Evolutionary conservation across 2,329 filamentous ascomycete species (phyloP).

Genomic region (Neofusicoccum sp.): DNA sequence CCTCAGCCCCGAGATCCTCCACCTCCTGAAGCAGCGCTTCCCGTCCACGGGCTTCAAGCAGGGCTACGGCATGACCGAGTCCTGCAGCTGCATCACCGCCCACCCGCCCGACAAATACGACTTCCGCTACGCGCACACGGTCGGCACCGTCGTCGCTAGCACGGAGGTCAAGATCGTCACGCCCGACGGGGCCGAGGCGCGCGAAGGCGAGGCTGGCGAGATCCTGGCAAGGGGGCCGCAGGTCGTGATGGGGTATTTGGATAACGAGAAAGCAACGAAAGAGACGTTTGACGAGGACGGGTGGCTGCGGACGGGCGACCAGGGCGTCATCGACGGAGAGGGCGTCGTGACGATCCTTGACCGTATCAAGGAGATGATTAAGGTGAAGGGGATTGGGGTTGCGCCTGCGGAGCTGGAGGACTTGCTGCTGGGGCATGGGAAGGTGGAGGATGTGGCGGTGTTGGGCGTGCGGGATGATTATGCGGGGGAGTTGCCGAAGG

Average conservation of each 20-base stretch:
- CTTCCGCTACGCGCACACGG: slow-evolving; percentile 58
- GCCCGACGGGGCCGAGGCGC: slow-evolving; percentile 54
- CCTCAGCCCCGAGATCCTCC: slow-evolving; percentile 56
- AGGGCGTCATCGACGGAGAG: slow-evolving; percentile 55
- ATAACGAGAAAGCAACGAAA: slow-evolving; percentile 42
- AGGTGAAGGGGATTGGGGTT: slow-evolving; percentile 63
- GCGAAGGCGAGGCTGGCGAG: slow-evolving; percentile 53
- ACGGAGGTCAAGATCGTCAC: slow-evolving; percentile 62
- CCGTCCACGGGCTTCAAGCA: slow-evolving; percentile 62
- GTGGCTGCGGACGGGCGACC: slow-evolving; percentile 59
- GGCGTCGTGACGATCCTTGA: slow-evolving; percentile 60
- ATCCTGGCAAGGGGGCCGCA: slow-evolving; percentile 50
- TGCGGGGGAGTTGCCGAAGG: slow-evolving; percentile 47
- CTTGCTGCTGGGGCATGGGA: slow-evolving; percentile 55
- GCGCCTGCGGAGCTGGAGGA: slow-evolving; percentile 65
- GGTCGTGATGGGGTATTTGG: slow-evolving; percentile 51
- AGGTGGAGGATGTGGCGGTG: slow-evolving; percentile 58
- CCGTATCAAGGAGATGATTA: slow-evolving; percentile 67
- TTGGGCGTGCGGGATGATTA: slow-evolving; percentile 55
- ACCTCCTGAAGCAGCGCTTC: slow-evolving; percentile 55
- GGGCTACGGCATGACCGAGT: slow-evolving; percentile 69
- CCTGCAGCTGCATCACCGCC: slow-evolving; percentile 61
- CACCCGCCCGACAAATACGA: slow-evolving; percentile 57
- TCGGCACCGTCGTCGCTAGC: slow-evolving; percentile 56
- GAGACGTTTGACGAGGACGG: slow-evolving; percentile 50